Evolutionary conservation across 371 early-diverging fungal species (phyloP), one percentile per base, ranked within the genome.

Genomic region (Syncephalastrum sp.): DNA sequence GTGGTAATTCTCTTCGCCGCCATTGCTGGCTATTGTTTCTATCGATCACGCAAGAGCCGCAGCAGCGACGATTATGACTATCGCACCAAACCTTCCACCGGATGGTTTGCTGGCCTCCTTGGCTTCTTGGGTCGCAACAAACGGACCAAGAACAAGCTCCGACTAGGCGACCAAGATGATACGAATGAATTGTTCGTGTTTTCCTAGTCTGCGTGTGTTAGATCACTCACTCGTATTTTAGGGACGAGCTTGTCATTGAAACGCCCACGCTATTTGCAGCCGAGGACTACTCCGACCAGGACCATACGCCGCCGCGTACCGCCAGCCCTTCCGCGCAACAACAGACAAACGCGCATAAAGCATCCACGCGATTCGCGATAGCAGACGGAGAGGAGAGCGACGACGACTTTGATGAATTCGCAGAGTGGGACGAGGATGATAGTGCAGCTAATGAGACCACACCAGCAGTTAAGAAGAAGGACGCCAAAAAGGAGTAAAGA

Each of bases 181-280:
- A 65, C 65, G 6, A 78, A 78, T 47, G 79, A 78, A 59, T 51
- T 78, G 79, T 77, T 67, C 67, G 71, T 66, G 8, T 52, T 41
- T 21, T 8, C 14, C 44, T 29, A 1, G 19, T 14, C 19, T 14
- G n/a, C 23, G 15, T 29, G 4, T 12, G 4, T 3, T 33, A 29
- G 29, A 33, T 33, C 12, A 33, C 38, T 23, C 10, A 53, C 33
- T 42, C 33, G 45, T 48, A 21, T 42, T 47, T 38, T 43, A 78
- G 78, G 52, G 79, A 78, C 47, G 79, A 78, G 47, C 57, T 78
- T 8, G 79, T 78, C 0, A 60, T 78, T 42, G 75, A 75, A 41
- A 73, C 69, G 14, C 75, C 79, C 5, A 75, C 70, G 23, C 29
- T 78, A 15, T 78, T 73, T 56, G 71, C 69, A 21, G 75, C 73